Percentiles rank a stretch among this genome's conserved stretches.
phyloP scores from a whole-genome alignment of 768 basidiomycete species.

The Wakefieldia striispora region DNA sequence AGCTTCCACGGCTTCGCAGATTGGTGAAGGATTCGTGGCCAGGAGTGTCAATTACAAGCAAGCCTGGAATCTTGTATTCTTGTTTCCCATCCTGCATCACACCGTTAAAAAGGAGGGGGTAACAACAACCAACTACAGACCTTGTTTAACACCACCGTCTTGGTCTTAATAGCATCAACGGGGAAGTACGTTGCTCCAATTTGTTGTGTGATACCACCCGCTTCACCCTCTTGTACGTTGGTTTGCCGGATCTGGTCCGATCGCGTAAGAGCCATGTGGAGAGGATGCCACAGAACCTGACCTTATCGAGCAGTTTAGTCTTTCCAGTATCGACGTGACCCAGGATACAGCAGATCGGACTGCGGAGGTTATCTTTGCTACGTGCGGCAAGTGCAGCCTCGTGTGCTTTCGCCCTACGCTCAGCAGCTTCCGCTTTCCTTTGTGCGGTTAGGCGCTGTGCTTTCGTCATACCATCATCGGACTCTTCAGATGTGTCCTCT shows the following conservation, averaged over 20 bases:
- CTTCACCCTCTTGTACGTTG: constrained; percentile 99
- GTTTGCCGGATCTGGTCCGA: constrained; percentile 90
- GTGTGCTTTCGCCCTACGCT: constrained; percentile 72
- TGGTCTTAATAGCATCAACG: constrained; percentile 86
- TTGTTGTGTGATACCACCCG: constrained; percentile 99
- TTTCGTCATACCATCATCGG: constrained; percentile 65
- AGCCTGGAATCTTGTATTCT: constrained; percentile 96
- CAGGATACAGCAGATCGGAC: constrained; percentile 97
- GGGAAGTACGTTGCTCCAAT: constrained; percentile 99
- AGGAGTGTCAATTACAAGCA: constrained; percentile 95
- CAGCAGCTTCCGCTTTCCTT: constrained; percentile 82
- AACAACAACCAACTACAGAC: constrained; percentile 36
- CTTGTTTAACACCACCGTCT: constrained; percentile 92
- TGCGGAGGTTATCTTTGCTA: constrained; percentile 86
- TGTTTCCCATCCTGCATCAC: constrained; percentile 61
- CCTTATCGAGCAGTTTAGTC: constrained; percentile 96
- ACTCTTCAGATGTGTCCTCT: constrained; percentile 36
- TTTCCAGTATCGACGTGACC: constrained; percentile 99
- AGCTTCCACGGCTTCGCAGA: constrained; percentile 91
- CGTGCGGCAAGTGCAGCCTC: constrained; percentile 84
- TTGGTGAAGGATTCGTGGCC: constrained; percentile 99
- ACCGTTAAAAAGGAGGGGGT: constrained; percentile 7
- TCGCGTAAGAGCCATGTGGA: constrained; percentile 1
- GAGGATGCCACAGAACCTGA: constrained; percentile 30
- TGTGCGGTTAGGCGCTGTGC: constrained; percentile 66